phyloP scores from a whole-genome alignment of 2,329 filamentous ascomycete species.

The Phialocephala sp. region DNA sequence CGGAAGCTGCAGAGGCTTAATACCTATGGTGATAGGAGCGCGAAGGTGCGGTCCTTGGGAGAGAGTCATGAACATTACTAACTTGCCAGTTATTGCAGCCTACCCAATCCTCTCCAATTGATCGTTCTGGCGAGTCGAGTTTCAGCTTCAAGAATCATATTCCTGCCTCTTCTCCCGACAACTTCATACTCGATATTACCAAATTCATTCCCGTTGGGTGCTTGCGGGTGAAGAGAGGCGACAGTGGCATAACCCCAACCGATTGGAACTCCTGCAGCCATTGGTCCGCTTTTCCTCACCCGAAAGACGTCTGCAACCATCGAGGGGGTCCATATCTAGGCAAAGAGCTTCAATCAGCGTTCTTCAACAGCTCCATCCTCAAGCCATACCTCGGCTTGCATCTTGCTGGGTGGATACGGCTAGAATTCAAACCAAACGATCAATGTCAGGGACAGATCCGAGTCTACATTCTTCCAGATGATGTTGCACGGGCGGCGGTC shows the following conservation, averaged over 20 bases:
- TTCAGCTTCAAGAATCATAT: background rate
- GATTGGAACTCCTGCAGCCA: constrained; percentile 22
- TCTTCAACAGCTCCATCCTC: constrained; percentile 30
- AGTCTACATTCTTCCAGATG: constrained; percentile 70
- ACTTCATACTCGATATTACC: constrained; percentile 31
- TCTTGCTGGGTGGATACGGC: constrained; percentile 39
- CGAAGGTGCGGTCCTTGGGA: background rate
- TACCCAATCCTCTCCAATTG: background rate
- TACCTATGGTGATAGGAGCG: background rate
- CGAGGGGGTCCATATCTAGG: constrained; percentile 20
- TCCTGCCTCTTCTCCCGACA: constrained; percentile 19
- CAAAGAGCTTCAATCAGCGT: constrained; percentile 29
- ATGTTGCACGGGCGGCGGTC: constrained; percentile 61
- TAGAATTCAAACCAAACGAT: constrained; percentile 37
- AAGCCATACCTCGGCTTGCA: constrained; percentile 29
- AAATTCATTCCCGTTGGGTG: constrained; percentile 40
- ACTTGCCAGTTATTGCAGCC: background rate
- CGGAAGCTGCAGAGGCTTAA: constrained; percentile 11
- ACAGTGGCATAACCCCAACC: constrained; percentile 18
- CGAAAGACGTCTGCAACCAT: constrained; percentile 23
- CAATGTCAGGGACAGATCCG: constrained; percentile 48
- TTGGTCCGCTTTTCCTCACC: constrained; percentile 35
- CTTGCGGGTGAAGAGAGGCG: constrained; percentile 29
- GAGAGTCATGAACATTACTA: background rate
- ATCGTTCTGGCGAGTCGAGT: background rate